Percentiles rank a stretch among this genome's conserved stretches.
Evolutionary conservation across 345 rosid genomes (phyloP).

Genomic region (Eucalyptus curtisii): DNA sequence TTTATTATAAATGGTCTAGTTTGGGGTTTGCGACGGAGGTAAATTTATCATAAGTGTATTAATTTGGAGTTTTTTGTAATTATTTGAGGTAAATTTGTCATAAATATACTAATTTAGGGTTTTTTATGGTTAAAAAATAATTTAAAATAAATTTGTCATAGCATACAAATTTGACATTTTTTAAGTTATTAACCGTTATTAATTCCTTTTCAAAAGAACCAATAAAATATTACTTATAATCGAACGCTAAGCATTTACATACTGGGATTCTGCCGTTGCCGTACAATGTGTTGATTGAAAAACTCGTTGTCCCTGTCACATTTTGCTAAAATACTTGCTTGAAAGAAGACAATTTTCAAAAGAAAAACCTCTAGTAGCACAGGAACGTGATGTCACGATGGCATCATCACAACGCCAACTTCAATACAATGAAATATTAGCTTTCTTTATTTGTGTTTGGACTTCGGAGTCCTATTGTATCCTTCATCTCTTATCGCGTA

Average conservation of each 20-base stretch:
- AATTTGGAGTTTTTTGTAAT: no score
- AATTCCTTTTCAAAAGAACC: not conserved
- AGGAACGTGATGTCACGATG: not conserved
- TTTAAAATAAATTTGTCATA: no score
- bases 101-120: rapidly evolving
- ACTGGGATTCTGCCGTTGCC: not conserved
- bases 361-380: not conserved
- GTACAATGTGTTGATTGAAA: not conserved
- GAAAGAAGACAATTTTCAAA: not conserved
- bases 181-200: not conserved
- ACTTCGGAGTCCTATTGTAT: not conserved
- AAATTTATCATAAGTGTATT: no score
- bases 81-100: no score
- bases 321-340: not conserved
- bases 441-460: not conserved
- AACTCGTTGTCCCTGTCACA: not conserved
- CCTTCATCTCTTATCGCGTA: not conserved
- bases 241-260: not conserved
- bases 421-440: not conserved
- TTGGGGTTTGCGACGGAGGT: rapidly evolving
- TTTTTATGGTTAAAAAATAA: no score
- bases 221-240: not conserved
- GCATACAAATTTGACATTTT: no score
- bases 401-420: not conserved
- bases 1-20: no score